Conservation (phyloP, 257 asterid species). For the Dorcoceras hygrometricum region DNA sequence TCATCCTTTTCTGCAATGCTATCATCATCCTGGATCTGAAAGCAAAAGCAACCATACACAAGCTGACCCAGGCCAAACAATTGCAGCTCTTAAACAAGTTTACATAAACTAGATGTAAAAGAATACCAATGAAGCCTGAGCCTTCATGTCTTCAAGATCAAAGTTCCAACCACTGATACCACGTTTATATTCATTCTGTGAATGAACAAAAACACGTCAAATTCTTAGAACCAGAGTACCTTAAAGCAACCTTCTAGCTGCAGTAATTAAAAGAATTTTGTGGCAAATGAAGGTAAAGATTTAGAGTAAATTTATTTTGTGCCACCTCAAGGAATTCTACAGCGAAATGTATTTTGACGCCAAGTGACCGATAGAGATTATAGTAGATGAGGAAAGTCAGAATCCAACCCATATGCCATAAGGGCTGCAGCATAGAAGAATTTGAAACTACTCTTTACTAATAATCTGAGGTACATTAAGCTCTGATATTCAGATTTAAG, state of each 20-base stretch:
- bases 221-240: conserved; percentile 20
- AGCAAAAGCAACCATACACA: conserved; percentile 22
- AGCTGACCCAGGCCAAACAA: conserved; percentile 4
- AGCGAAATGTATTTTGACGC: conserved; percentile 14
- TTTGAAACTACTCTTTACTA: conserved; percentile 1
- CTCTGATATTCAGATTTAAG: conserved; percentile 1
- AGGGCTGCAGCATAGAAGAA: conserved; percentile 4
- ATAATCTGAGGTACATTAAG: neutral
- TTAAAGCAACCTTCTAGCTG: conserved; percentile 6
- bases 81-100: conserved; percentile 5
- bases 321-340: neutral
- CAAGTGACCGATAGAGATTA: neutral
- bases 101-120: conserved; percentile 21
- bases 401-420: conserved; percentile 13
- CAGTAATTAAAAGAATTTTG: conserved; percentile 3
- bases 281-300: neutral
- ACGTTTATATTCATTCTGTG: conserved; percentile 75
- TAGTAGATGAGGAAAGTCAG: conserved; percentile 1
- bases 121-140: conserved; percentile 79
- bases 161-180: conserved; percentile 83
- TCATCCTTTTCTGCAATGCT: conserved; percentile 55
- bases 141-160: conserved; percentile 76
- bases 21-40: conserved; percentile 83
- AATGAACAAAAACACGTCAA: conserved; percentile 21
- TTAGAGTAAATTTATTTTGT: neutral